Conservation (phyloP, 306 rosid genomes). For the Ziziphus jujuba region DNA sequence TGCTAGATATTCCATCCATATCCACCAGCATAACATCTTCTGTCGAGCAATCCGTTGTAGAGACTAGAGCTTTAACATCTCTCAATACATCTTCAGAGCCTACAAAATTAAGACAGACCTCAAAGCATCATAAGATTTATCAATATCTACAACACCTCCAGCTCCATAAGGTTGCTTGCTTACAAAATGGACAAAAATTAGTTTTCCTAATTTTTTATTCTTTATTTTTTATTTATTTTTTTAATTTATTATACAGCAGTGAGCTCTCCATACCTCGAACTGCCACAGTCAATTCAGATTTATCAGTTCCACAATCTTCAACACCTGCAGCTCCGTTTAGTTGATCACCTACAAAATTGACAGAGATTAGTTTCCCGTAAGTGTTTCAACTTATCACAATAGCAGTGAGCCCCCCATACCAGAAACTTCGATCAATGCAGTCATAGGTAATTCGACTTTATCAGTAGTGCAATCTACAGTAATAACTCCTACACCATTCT, state of each 20-base stretch:
- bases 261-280: background rate
- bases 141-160: constrained; percentile 14
- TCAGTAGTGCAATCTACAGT: background rate
- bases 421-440: background rate
- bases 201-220: background rate
- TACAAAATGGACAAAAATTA: background rate
- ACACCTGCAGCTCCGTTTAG: too few species aligned
- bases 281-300: background rate
- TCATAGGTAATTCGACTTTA: background rate
- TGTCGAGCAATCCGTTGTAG: background rate
- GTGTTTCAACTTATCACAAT: background rate
- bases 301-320: background rate
- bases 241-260: background rate
- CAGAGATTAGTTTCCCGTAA: background rate
- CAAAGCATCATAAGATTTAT: background rate
- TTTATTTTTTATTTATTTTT: too few species aligned
- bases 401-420: constrained; percentile 5
- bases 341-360: background rate
- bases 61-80: background rate
- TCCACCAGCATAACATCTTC: background rate
- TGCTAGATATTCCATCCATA: background rate
- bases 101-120: background rate
- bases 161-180: background rate
- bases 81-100: background rate
- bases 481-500: background rate